phyloP scores from a whole-genome alignment of 2,329 filamentous ascomycete genomes.

The Cercospora canescens region DNA sequence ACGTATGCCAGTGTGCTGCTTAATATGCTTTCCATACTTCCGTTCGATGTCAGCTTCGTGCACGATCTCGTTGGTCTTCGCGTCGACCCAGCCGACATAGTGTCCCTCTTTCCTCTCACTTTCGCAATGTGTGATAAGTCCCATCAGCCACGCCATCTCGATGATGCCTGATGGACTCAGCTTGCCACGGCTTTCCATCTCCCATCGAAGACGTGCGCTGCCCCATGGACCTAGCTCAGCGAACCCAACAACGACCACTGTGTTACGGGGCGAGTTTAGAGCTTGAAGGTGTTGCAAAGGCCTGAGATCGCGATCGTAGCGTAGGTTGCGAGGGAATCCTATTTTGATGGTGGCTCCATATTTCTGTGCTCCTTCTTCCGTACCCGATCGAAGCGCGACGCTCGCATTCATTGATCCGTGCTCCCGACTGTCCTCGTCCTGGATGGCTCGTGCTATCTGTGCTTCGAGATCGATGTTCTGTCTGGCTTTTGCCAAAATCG shows the following conservation, averaged over 20 bases:
- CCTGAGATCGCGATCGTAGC: constrained; percentile 89
- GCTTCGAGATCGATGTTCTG: constrained; percentile 95
- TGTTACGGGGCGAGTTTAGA: constrained; percentile 98
- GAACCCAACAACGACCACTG: constrained; percentile 96
- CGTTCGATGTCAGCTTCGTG: constrained; percentile 97
- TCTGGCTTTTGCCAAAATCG: constrained; percentile 87
- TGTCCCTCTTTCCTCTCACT: constrained; percentile 92
- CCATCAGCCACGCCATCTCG: constrained; percentile 99
- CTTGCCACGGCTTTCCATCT: constrained; percentile 96
- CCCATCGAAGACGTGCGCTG: constrained; percentile 96
- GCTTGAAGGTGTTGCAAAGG: constrained; percentile 91
- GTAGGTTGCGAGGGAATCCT: constrained; percentile 84
- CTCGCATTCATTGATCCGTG: constrained; percentile 97
- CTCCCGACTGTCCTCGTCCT: constrained; percentile 92
- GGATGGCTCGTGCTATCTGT: constrained; percentile 88
- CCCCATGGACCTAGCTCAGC: constrained; percentile 96
- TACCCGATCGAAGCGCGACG: constrained; percentile 79
- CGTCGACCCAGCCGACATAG: constrained; percentile 95
- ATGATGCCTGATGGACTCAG: constrained; percentile 98
- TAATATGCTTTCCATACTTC: constrained; percentile 95
- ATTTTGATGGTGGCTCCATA: constrained; percentile 99
- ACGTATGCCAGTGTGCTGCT: constrained; percentile 96
- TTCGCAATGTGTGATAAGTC: constrained; percentile 98
- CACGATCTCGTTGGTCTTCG: constrained; percentile 90
- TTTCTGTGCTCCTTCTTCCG: no score